These are phyloP conservation scores for Mycena crocata DNA, from an alignment of 768 basidiomycete species.

Conservation along the genomic window DNA sequence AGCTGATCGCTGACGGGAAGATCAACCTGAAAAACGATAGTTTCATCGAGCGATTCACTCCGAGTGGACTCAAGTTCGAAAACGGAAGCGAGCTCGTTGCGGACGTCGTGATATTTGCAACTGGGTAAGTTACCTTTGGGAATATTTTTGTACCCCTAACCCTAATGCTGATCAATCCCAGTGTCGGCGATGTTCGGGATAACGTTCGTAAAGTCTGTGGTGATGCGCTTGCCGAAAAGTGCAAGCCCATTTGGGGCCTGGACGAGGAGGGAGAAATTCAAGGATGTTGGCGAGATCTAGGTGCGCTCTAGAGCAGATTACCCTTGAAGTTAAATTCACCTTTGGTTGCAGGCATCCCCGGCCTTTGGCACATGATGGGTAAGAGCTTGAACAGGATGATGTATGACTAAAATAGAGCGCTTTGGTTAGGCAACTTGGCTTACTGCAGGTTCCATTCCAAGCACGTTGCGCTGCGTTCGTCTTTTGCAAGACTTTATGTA, in stretches of 20 bases:
- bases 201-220: slow-evolving; percentile 59
- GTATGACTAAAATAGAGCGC: too few species aligned
- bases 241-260: slow-evolving; percentile 73
- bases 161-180: slow-evolving; percentile 36
- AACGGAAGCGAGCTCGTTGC: slow-evolving; percentile 59
- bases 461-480: slow-evolving; percentile 72
- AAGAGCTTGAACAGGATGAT: too few species aligned
- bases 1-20: slow-evolving; percentile 73
- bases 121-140: slow-evolving; percentile 53
- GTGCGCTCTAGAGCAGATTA: slow-evolving; percentile 33
- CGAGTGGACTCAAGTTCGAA: slow-evolving; percentile 58
- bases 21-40: slow-evolving; percentile 77
- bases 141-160: background rate
- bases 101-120: slow-evolving; percentile 71
- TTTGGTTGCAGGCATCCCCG: slow-evolving; percentile 42
- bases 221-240: slow-evolving; percentile 53
- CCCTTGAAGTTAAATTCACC: background rate
- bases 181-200: slow-evolving; percentile 57
- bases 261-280: slow-evolving; percentile 73
- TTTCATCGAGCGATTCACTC: slow-evolving; percentile 58
- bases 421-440: slow-evolving; percentile 69
- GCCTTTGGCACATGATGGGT: slow-evolving; percentile 74
- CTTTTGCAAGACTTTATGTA: background rate
- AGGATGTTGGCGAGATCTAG: slow-evolving; percentile 62
- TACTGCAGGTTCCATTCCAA: slow-evolving; percentile 71